Conservation (phyloP, 345 rosid species). For the Geranium brycei region DNA sequence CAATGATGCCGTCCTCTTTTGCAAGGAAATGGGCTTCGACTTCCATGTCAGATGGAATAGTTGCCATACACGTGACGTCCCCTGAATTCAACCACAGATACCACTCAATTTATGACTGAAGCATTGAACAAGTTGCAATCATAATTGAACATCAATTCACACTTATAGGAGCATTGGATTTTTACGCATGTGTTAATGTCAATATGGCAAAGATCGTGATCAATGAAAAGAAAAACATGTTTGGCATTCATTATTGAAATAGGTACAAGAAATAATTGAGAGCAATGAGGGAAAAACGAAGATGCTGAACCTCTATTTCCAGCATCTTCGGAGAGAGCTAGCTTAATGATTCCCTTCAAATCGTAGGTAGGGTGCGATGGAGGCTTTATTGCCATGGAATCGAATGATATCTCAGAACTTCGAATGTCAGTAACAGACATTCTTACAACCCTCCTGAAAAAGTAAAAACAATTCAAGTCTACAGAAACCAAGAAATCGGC, state of each 20-base stretch:
- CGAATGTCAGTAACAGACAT: conserved; percentile 29
- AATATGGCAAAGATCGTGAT: not conserved
- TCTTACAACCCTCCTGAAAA: conserved; percentile 31
- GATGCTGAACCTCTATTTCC: conserved; percentile 58
- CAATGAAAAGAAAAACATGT: not conserved
- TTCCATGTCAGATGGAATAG: conserved; percentile 69
- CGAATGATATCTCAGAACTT: conserved; percentile 19
- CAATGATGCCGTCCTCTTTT: conserved; percentile 81
- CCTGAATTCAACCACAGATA: conserved; percentile 33
- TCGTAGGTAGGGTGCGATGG: conserved; percentile 90
- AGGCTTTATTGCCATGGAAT: conserved; percentile 50
- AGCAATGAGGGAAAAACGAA: not conserved
- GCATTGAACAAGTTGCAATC: not conserved
- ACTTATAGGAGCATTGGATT: not conserved
- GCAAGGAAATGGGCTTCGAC: conserved; percentile 91
- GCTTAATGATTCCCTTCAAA: conserved; percentile 54
- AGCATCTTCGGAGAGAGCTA: conserved; percentile 83
- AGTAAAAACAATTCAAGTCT: conserved; percentile 1
- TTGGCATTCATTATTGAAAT: not conserved
- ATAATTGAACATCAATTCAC: not conserved
- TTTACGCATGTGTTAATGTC: not conserved
- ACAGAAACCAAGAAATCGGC: not conserved
- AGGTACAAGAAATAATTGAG: not conserved
- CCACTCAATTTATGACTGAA: conserved; percentile 3
- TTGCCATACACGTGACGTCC: conserved; percentile 90